Evolutionary conservation across 148 eudicot species (phyloP), one percentile per base, ranked within the genome.

Genomic region (Rhododendron griersonianum): DNA sequence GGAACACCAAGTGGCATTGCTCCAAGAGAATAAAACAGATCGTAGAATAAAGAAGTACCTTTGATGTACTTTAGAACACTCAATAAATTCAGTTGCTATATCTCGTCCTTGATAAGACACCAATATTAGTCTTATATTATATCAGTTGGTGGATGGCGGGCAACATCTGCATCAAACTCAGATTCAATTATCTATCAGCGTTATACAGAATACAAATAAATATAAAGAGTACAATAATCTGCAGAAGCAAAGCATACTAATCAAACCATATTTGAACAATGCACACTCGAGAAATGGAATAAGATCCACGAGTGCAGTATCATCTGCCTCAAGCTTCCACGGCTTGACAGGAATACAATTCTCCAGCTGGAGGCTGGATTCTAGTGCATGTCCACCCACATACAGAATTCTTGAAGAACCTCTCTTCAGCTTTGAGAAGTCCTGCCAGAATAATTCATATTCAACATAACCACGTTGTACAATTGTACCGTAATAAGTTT

Each of bases 241-340:
- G 61, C 69, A 84, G 4, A 77, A 18, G 78, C 82, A 45, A 61
- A 30, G 76, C 76, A 71, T 30, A 30, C 39, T 71, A 19, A 71
- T 13, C 76, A 30, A 69, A 71, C 39, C 39, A 30, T 30, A 71
- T 13, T 71, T 4, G 21, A 11, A 71, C 2, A 71, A 30, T 30
- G 76, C 94, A 96, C 99, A 96, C 88, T 95, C 95, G 63, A 96
- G 96, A 85, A 96, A 96, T n/a, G 98, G 98, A 83, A 96, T 91
- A 80, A 96, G 94, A 92, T 96, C 99, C 82, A 96, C 9, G 39
- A 96, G 92, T 78, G 94, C 86, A 28, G 97, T 94, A 88, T 96
- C 99, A 33, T 95, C 89, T 55, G 85, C 47, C 90, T 95, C 98
- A 44, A 93, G 96, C 84, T 87, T 91, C 96, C 97, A 96, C 50